phyloP scores from a whole-genome alignment of 169 alveolate species.

The Plasmodium inui region DNA sequence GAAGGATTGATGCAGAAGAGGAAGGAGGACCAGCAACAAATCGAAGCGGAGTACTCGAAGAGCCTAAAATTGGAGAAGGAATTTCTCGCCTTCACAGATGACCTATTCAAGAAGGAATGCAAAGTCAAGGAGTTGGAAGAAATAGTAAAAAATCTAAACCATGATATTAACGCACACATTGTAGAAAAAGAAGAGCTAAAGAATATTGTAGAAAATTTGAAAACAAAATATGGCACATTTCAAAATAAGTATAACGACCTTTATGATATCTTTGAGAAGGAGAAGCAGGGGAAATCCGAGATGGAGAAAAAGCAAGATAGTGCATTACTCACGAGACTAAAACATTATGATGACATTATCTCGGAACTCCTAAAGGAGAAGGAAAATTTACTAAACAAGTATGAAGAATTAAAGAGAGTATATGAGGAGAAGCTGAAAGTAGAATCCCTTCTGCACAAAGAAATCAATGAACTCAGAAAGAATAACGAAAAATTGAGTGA shows the following conservation, averaged over 20 bases:
- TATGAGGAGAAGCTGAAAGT: slow-evolving; percentile 43
- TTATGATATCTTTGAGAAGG: slow-evolving; percentile 20
- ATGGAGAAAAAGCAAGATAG: slow-evolving; percentile 27
- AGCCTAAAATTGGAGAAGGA: slow-evolving; percentile 55
- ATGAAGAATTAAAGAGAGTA: slow-evolving; percentile 46
- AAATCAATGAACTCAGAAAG: slow-evolving; percentile 34
- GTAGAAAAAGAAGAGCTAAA: slow-evolving; percentile 54
- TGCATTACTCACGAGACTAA: slow-evolving; percentile 12
- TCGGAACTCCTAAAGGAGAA: slow-evolving; percentile 48
- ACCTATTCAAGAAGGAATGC: slow-evolving; percentile 55
- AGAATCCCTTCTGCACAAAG: slow-evolving; percentile 25
- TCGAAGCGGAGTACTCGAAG: slow-evolving; percentile 35
- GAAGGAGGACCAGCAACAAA: slow-evolving; percentile 43
- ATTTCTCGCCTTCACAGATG: slow-evolving; percentile 59
- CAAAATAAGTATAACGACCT: slow-evolving; percentile 46
- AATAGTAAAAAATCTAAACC: slow-evolving; percentile 38
- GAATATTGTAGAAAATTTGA: slow-evolving; percentile 19
- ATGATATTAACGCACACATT: slow-evolving; percentile 44
- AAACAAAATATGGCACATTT: slow-evolving; percentile 44
- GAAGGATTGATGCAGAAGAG: slow-evolving; percentile 46
- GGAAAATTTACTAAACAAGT: slow-evolving; percentile 40
- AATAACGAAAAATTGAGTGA: slow-evolving; percentile 27
- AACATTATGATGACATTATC: slow-evolving; percentile 61
- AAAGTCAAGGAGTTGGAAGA: slow-evolving; percentile 51
- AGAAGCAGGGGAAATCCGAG: slow-evolving; percentile 4